phyloP scores from a whole-genome alignment of 2,329 filamentous ascomycete species.

The Cordyceps cateniannulata region DNA sequence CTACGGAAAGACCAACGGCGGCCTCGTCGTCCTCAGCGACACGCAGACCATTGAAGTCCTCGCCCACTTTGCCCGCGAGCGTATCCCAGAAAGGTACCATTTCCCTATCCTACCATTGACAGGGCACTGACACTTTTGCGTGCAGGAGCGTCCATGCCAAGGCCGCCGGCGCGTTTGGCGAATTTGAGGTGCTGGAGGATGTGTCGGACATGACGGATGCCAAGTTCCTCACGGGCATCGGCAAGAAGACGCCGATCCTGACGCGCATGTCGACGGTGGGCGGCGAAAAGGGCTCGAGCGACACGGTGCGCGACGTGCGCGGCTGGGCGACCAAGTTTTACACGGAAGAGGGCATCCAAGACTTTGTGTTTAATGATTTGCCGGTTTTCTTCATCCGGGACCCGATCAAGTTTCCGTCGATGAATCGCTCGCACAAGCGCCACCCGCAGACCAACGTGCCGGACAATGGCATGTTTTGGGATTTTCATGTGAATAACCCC shows the following conservation, averaged over 20 bases:
- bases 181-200: slow-evolving; percentile 50
- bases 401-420: slow-evolving; percentile 39
- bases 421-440: slow-evolving; percentile 39
- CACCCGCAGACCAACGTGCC: slow-evolving; percentile 36
- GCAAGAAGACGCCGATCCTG: slow-evolving; percentile 39
- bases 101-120: not conserved
- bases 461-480: slow-evolving; percentile 35
- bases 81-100: slow-evolving; percentile 45
- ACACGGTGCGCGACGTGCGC: slow-evolving; percentile 60
- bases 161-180: slow-evolving; percentile 36
- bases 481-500: slow-evolving; percentile 31
- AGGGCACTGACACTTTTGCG: not conserved
- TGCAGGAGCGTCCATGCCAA: slow-evolving; percentile 19
- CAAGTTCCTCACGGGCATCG: slow-evolving; percentile 41
- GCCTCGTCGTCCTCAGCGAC: slow-evolving; percentile 41
- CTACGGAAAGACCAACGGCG: slow-evolving; percentile 23
- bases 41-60: slow-evolving; percentile 49
- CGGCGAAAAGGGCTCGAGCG: slow-evolving; percentile 56
- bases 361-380: slow-evolving; percentile 38
- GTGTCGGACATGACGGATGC: slow-evolving; percentile 47
- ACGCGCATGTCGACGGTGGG: slow-evolving; percentile 61
- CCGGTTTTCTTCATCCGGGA: slow-evolving; percentile 42
- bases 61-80: slow-evolving; percentile 51
- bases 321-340: slow-evolving; percentile 43
- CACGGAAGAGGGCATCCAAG: slow-evolving; percentile 22